phyloP scores from a whole-genome alignment of 495 filamentous ascomycete genomes.

The Parmelia sp. region DNA sequence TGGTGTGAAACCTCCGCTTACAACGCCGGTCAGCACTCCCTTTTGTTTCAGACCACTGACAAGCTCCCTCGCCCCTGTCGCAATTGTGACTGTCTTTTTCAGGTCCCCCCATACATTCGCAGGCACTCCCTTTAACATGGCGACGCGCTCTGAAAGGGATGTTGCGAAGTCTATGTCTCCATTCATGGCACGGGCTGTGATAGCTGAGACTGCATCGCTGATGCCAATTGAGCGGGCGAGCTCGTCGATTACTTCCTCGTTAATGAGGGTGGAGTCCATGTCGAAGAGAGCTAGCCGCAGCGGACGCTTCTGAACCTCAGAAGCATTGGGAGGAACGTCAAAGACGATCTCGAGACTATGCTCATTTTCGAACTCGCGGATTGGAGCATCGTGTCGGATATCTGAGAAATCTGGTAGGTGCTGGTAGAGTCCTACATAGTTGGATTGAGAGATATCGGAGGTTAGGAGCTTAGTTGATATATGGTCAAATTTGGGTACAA shows the following conservation, averaged over 20 bases:
- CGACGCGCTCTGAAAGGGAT: conserved; percentile 70
- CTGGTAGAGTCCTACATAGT: conserved; percentile 20
- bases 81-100: conserved; percentile 64
- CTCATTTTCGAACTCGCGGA: conserved; percentile 60
- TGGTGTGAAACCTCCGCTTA: conserved; percentile 88
- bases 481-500: neutral
- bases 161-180: conserved; percentile 91
- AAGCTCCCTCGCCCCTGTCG: conserved; percentile 70
- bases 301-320: conserved; percentile 49
- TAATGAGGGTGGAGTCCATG: conserved; percentile 95
- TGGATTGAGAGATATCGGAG: conserved; percentile 13
- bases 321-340: conserved; percentile 69
- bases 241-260: conserved; percentile 94
- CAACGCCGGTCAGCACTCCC: conserved; percentile 78
- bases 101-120: conserved; percentile 76
- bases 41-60: conserved; percentile 62
- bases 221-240: conserved; percentile 76
- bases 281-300: conserved; percentile 74
- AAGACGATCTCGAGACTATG: conserved; percentile 76
- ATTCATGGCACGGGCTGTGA: conserved; percentile 90
- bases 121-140: conserved; percentile 71
- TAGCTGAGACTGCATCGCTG: conserved; percentile 62
- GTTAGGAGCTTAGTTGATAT: conserved; percentile 8
- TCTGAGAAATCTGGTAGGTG: conserved; percentile 44
- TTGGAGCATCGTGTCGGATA: conserved; percentile 57